phyloP scores from a whole-genome alignment of 352 stramenopile species.

The Phytopythium cucurbitacearum region DNA sequence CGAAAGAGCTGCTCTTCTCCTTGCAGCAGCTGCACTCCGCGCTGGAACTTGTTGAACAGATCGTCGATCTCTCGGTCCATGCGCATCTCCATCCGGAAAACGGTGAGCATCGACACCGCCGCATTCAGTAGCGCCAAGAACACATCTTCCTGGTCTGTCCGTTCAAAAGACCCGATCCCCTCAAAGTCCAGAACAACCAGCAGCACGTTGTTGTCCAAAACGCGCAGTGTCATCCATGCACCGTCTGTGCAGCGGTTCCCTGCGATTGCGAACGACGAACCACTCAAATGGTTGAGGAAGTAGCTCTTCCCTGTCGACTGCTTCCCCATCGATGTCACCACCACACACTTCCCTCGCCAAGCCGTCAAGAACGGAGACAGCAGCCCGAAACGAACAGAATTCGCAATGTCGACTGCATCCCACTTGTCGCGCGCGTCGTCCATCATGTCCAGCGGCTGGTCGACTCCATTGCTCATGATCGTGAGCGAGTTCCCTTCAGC shows the following conservation, averaged over 20 bases:
- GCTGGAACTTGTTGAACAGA: conserved; percentile 66
- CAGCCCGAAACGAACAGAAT: conserved; percentile 40
- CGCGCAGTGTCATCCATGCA: conserved; percentile 53
- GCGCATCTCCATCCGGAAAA: conserved; percentile 77
- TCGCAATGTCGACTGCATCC: conserved; percentile 37
- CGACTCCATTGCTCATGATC: conserved; percentile 41
- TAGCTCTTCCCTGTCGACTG: conserved; percentile 81
- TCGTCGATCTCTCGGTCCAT: conserved; percentile 74
- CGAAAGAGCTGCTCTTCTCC: conserved; percentile 53
- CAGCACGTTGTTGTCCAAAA: conserved; percentile 32
- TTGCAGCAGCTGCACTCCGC: conserved; percentile 59
- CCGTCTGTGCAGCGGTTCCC: conserved; percentile 59
- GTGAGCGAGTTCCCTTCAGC: conserved; percentile 54
- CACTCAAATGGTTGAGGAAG: conserved; percentile 72
- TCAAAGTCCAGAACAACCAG: conserved; percentile 80
- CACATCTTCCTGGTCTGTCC: conserved; percentile 70
- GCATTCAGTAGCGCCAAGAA: conserved; percentile 74
- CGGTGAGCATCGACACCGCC: conserved; percentile 62
- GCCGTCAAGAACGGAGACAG: conserved; percentile 34
- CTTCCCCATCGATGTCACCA: conserved; percentile 62
- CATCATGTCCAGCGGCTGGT: conserved; percentile 15
- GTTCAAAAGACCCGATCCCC: conserved; percentile 67
- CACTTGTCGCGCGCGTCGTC: conserved; percentile 18
- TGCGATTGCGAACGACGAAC: conserved; percentile 68
- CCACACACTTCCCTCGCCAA: conserved; percentile 37